Evolutionary conservation across 2,329 filamentous ascomycete genomes (phyloP), one percentile per base, ranked within the genome.

Genomic region (Diaporthe eres): DNA sequence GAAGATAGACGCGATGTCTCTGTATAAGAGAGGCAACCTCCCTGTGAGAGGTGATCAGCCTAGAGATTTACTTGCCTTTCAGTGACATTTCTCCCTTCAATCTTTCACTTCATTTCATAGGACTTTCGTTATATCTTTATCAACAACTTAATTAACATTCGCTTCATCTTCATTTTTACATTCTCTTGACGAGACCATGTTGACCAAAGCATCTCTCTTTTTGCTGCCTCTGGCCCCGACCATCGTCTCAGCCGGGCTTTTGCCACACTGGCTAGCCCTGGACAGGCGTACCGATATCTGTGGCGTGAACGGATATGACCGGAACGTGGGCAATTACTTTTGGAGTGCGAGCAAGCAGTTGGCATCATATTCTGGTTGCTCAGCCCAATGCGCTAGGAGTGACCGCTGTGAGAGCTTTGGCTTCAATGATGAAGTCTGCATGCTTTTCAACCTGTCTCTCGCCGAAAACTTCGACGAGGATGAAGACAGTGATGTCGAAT

Each of bases 401-500:
- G 37, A 28, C 13, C 72, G 63, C 28, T 74, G 72, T 42, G 34
- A 71, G 63, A 74, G 72, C 44, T 74, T 74, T n/a, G 72, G 63
- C 34, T 70, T 65, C 28, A 55, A 28, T 15, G 53, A 61, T 9
- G 51, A 67, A 44, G 63, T 37, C 31, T 74, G 72, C 72, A 47
- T 74, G 72, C 55, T 74, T 7, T 74, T 71, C 39, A 55, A 74
- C 42, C 31, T 70, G 1, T 39, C 72, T 4, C 44, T 74, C 2
- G 10, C 31, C 1, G 72, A 58, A 2, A 74, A 74, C 37, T 74
- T 74, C 19, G 37, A 71, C n/a, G 53, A 39, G 15, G 39, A 71
- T 5, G 28, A 8, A 4, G 31, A 57, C 9, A 71, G 51, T 13
- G 53, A 61, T 28, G 25, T 74, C 44, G 39, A 39, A 15, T 74